Conservation (phyloP, 371 early-diverging fungal species). For the Apophysomyces elegans region DNA sequence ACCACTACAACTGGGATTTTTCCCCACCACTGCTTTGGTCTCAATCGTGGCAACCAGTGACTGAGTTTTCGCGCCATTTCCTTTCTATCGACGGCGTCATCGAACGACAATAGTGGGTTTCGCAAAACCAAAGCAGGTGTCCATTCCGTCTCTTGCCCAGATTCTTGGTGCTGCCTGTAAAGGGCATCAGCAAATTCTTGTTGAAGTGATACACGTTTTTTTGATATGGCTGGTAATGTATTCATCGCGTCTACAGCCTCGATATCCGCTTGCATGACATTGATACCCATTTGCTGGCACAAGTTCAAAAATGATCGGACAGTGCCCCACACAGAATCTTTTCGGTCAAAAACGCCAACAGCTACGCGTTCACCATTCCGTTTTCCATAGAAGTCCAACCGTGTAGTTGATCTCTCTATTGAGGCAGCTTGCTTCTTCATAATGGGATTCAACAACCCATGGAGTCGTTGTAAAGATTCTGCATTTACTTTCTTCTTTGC, state of each 20-base stretch:
- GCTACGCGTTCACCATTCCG: conserved; percentile 2
- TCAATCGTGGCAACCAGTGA: conserved; percentile 29
- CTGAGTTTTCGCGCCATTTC: conserved; percentile 21
- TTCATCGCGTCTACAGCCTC: conserved; percentile 32
- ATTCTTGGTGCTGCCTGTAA: conserved; percentile 19
- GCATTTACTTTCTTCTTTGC: conserved; percentile 39
- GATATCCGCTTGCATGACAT: conserved; percentile 28
- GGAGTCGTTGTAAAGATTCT: conserved; percentile 36
- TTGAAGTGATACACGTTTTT: conserved; percentile 14
- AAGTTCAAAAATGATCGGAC: conserved; percentile 28
- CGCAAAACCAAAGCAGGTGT: conserved; percentile 19
- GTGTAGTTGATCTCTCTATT: neutral
- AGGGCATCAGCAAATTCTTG: conserved; percentile 45
- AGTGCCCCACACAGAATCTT: conserved; percentile 33
- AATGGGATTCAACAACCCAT: conserved; percentile 25
- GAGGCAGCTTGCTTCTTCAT: neutral
- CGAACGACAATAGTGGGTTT: conserved; percentile 34
- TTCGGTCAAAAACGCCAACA: conserved; percentile 13
- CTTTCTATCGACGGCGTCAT: conserved; percentile 23
- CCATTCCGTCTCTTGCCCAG: neutral
- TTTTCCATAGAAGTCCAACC: conserved; percentile 16
- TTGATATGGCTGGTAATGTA: conserved; percentile 3
- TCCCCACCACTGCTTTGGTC: conserved; percentile 47
- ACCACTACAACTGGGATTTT: conserved; percentile 38
- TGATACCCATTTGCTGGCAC: conserved; percentile 30